Base-by-base conservation (phyloP, 495 filamentous ascomycete genomes). In the Penicillium paradoxum region DNA sequence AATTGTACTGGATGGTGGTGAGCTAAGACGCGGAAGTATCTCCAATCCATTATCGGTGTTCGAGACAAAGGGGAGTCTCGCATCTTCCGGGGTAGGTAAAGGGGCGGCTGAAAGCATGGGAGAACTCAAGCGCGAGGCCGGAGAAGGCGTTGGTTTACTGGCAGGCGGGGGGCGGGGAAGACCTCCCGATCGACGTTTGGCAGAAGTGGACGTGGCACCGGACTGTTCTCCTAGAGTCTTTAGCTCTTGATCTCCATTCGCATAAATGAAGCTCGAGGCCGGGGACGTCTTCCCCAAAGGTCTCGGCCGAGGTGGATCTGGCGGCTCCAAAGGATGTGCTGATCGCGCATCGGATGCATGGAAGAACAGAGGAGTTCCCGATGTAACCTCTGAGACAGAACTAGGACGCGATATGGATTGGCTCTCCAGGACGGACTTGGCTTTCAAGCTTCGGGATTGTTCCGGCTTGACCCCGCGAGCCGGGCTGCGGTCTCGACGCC, bases 291-390 rank as follows among this genome's bases (percentile, higher is more conserved):
- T 73, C 41, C 43, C 57, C 43, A 53, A 51, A 22, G 60, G 54
- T 36, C 55, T 62, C 33, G 63, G 64, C 25, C 68, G 66, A 44
- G 54, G 29, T n/a, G 37, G 37, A 22, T 68, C 63, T 25, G 45
- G 22, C 14, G 52, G 41, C 29, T 73, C 66, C 8, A 66, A 63
- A 24, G 60, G 49, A 25, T 52, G 53, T 21, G 69, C 56, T 11
- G 74, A 70, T 54, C 81, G 83, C n/a, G 77, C 83, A 53, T 89
- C 85, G 58, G 79, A 81, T 7, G 86, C 88, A 68, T 87, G 86
- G 61, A 91, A 90, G 72, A 91, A 90, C 67, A 84, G 85, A 27
- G 84, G 80, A 4, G 80, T 63, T 6, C 43, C 55, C 2, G 65
- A 44, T 0, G 61, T 51, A 36, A 58, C 38, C 10, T 72, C 71